Percentiles rank a stretch among this genome's conserved stretches.
Evolutionary conservation across 306 rosid genomes (phyloP).

Genomic region (Castanospermum australe): DNA sequence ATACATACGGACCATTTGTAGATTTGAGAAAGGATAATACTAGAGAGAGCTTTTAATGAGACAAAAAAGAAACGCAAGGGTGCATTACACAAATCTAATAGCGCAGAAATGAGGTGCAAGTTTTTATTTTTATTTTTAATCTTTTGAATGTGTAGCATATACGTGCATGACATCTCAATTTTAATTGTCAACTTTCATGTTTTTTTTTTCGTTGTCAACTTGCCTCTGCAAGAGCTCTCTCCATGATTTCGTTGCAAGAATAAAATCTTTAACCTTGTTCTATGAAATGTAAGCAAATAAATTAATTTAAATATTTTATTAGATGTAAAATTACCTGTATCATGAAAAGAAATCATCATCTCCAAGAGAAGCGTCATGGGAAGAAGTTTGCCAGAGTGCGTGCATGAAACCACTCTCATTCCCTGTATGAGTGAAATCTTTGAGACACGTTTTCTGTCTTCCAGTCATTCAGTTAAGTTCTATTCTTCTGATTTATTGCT

Average conservation of each 20-base stretch:
- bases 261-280: too few relatives aligned
- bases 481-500: not conserved
- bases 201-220: conserved; percentile 19
- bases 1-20: not conserved
- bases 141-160: not conserved
- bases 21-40: not conserved
- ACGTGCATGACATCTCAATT: not conserved
- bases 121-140: not conserved
- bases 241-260: not conserved
- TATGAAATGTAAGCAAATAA: too few relatives aligned
- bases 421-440: too few relatives aligned
- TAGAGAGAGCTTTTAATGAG: not conserved
- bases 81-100: not conserved
- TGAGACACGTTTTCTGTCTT: not conserved
- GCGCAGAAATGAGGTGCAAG: not conserved
- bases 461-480: not conserved
- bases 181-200: not conserved
- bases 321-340: not conserved
- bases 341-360: not conserved
- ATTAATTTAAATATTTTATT: not conserved
- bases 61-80: not conserved
- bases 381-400: too few relatives aligned
- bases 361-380: too few relatives aligned
- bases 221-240: not conserved
- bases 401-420: too few relatives aligned